Percentiles rank a stretch among this genome's conserved stretches.
phyloP scores from a whole-genome alignment of 352 stramenopile genomes.

The Peronosclerospora sorghi region DNA sequence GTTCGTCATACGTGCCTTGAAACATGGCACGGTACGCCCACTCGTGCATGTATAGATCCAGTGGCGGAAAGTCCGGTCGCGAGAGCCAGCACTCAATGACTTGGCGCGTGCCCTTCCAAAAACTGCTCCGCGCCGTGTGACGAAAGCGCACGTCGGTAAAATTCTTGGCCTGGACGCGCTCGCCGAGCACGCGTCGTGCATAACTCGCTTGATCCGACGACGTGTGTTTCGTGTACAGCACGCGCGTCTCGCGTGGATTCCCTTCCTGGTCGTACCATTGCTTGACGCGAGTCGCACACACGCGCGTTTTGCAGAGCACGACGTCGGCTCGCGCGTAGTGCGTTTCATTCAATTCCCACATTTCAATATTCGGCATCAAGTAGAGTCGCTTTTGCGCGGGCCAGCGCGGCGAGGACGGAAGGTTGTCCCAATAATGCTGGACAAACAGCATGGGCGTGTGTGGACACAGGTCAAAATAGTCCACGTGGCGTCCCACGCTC shows the following conservation, averaged over 20 bases:
- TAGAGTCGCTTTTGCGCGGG: slow-evolving; percentile 31
- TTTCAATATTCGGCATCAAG: slow-evolving; percentile 36
- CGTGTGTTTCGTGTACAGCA: slow-evolving; percentile 57
- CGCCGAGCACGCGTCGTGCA: slow-evolving; percentile 13
- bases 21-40: slow-evolving; percentile 31
- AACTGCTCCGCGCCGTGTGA: slow-evolving; percentile 27
- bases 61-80: slow-evolving; percentile 27
- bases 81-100: slow-evolving; percentile 52
- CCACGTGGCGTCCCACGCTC: slow-evolving; percentile 10
- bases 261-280: slow-evolving; percentile 46
- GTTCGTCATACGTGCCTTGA: slow-evolving; percentile 17
- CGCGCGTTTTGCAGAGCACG: slow-evolving; percentile 35
- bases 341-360: slow-evolving; percentile 32
- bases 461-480: slow-evolving; percentile 41
- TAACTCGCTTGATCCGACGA: slow-evolving; percentile 34
- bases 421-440: slow-evolving; percentile 37
- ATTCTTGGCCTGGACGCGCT: slow-evolving; percentile 23
- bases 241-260: slow-evolving; percentile 30
- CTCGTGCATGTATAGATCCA: slow-evolving; percentile 43
- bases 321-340: slow-evolving; percentile 30
- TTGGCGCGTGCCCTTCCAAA: slow-evolving; percentile 38
- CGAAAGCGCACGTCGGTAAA: slow-evolving; percentile 27
- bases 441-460: slow-evolving; percentile 32
- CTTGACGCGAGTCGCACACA: slow-evolving; percentile 29
- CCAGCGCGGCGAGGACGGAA: slow-evolving; percentile 18